These are phyloP conservation scores for Xylaria intraflava DNA, from an alignment of 495 filamentous ascomycete genomes.

Conservation along the genomic window DNA sequence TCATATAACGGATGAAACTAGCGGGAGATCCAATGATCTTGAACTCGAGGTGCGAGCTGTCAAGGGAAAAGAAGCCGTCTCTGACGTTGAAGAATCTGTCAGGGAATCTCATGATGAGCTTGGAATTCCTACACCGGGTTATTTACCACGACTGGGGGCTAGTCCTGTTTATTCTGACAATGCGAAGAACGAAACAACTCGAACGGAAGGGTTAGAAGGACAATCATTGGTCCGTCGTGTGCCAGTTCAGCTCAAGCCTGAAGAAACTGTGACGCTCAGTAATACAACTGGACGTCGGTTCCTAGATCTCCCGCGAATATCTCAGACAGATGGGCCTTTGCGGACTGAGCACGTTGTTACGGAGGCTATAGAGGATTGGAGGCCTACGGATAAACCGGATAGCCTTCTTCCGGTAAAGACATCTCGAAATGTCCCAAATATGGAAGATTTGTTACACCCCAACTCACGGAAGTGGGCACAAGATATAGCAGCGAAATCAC, in stretches of 20 bases:
- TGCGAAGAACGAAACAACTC: neutral
- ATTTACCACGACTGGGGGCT: neutral
- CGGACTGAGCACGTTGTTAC: neutral
- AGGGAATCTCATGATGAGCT: neutral
- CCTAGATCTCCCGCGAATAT: neutral
- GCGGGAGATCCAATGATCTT: neutral
- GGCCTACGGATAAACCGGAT: neutral
- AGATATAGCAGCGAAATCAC: neutral
- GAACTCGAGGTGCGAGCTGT: neutral
- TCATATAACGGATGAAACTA: neutral
- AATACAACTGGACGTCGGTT: neutral
- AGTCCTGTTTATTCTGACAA: neutral
- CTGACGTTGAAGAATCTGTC: neutral
- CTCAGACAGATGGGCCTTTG: neutral
- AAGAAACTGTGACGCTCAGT: neutral
- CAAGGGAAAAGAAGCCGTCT: neutral
- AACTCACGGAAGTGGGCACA: conserved; percentile 1
- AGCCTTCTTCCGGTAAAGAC: neutral
- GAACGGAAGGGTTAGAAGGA: neutral
- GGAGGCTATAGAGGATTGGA: neutral
- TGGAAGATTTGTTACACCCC: neutral
- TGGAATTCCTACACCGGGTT: neutral
- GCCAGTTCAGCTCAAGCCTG: neutral
- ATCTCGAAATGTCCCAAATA: neutral
- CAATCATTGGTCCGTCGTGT: neutral